Base-by-base conservation (phyloP, 352 stramenopile species). In the Phytophthora sp. region DNA sequence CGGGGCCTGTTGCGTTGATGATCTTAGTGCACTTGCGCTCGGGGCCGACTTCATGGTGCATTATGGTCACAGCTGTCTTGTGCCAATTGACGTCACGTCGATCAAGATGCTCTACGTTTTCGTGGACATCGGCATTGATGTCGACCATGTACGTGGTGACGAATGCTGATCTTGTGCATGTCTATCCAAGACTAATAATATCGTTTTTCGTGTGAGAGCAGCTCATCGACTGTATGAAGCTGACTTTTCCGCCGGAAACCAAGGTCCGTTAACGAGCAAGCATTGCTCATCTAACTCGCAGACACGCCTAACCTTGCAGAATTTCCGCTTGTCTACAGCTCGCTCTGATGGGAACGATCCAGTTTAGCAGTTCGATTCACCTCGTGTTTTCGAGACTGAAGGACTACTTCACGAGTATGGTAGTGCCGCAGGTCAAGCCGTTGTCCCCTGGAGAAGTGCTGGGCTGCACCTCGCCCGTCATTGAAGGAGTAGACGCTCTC, bases 91-190 rank as follows among this genome's bases (percentile, higher is more conserved):
- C 44, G 80, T 96, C 31, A 99, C 98, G 15, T 88, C 85, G 21
- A 96, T 98, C 63, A 97, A 97, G 71, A 96, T 97, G 82, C 78
- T 99, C 15, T 99, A 99, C 76, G 97, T 99, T 1, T 99, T 99
- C 75, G 98, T 99, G 39, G 98, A 99, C 76, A 99, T 99, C 69
- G 83, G 91, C 15, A 98, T 99, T 49, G 97, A 99, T 76, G 91
- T 98, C 3, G 79, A 95, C 0, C 98, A 99, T 60, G 88, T 93
- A 79, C 33, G 83, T 57, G 21, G 4, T 20, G 21, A 29, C 8
- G 4, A 38, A 27, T 13, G 33, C 20, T 13, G 9, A 4, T 13
- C 44, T 33, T 23, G 35, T 44, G 9, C 2, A 41, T 49, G n/a
- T 36, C 7, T 7, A 24, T 13, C 12, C 51, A 23, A 41, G 1